Evolutionary conservation across 2,329 filamentous ascomycete genomes (phyloP), one percentile per base, ranked within the genome.

Genomic region (Macrophomina tecta): DNA sequence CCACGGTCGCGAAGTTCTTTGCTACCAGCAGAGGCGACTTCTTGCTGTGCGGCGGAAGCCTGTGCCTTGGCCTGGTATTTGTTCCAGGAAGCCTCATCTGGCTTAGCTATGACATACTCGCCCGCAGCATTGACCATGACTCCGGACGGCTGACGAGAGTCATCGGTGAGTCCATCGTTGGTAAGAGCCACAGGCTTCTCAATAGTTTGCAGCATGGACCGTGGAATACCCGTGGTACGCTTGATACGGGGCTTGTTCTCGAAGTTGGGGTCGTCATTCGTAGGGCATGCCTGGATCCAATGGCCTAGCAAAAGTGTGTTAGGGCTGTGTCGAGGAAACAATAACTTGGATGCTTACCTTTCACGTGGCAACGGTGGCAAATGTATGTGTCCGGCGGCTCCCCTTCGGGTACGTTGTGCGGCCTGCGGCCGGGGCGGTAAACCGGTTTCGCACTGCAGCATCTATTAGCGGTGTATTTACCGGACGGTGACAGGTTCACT

Each of bases 91-190:
- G 91, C 93, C 82, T 95, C 94, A 81, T 99, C 95, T 71, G 94
- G 92, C 81, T 96, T 91, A 70, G 94, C 94, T 83, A 97, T 92
- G 74, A 99, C 95, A 83, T 95, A 98, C 79, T 98, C 93, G 78
- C 95, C 95, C 77, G 97, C 94, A 69, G 94, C 92, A 80, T 97
- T 98, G 72, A 98, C 91, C 94, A 98, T 98, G 76, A 98, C 90
- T 73, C 94, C 93, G 68, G 92, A 90, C 58, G 91, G 90, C 71
- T 93, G 88, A 79, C 96, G 94, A 67, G 87, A 80, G 75, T 94
- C 90, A 76, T 97, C 94, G 72, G 90, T 89, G 53, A 90, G 89
- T 63, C 90, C 90, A 78, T 91, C 89, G 74, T 92, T 88, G 63
- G 86, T 60, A 69, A 93, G 82, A 42, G 91, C 88, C 60, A 90